Conservation (phyloP, 179 eudicot species). For the Pouteria campechiana region DNA sequence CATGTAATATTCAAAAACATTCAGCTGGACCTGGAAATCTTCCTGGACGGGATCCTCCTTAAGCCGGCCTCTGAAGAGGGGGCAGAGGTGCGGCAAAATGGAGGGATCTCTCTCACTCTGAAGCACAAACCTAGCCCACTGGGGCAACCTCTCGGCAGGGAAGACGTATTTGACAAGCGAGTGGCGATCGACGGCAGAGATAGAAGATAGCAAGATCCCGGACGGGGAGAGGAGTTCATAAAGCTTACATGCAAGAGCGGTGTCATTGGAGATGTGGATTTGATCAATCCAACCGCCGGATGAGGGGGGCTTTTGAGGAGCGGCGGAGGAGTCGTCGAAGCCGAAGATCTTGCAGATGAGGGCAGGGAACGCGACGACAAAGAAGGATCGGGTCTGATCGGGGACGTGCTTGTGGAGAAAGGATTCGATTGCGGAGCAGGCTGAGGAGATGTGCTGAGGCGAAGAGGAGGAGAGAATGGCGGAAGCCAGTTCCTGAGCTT, state of each 20-base stretch:
- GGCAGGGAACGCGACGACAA: constrained; percentile 63
- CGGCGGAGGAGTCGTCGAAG: constrained; percentile 39
- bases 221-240: constrained; percentile 52
- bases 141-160: constrained; percentile 73
- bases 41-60: constrained; percentile 43
- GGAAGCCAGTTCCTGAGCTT: constrained; percentile 56
- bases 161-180: constrained; percentile 68
- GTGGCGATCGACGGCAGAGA: constrained; percentile 61
- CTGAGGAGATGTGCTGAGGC: constrained; percentile 47
- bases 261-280: constrained; percentile 16
- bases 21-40: constrained; percentile 52
- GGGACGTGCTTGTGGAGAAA: constrained; percentile 49
- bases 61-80: constrained; percentile 55
- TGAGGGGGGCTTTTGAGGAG: constrained; percentile 18
- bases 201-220: constrained; percentile 49
- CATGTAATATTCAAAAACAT: constrained; percentile 80
- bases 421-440: constrained; percentile 34
- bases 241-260: constrained; percentile 33
- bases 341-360: constrained; percentile 67
- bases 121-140: constrained; percentile 62
- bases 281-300: constrained; percentile 52
- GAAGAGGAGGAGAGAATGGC: constrained; percentile 37
- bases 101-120: constrained; percentile 35
- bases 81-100: constrained; percentile 44
- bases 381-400: constrained; percentile 67